Conservation (phyloP, 805 yeast species). For the Hanseniaspora osmophila region DNA sequence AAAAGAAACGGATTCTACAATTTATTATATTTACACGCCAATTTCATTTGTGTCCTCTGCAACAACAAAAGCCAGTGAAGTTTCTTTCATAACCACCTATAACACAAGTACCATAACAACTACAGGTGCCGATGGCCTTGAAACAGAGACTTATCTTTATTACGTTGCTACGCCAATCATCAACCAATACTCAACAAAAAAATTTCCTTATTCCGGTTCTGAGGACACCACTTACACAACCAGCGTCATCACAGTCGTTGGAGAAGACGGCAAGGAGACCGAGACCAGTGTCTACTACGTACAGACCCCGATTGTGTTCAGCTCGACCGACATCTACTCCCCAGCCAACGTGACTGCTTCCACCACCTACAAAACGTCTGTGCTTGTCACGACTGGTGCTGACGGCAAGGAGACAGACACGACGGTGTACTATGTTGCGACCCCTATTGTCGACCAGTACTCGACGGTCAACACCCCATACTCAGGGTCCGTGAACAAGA, state of each 20-base stretch:
- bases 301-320: conserved; percentile 8
- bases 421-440: conserved; percentile 6
- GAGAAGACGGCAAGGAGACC: conserved; percentile 6
- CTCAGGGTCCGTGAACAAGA: background rate
- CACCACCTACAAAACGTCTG: conserved; percentile 5
- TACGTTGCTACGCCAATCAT: conserved; percentile 6
- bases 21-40: too few relatives aligned
- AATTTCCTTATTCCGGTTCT: conserved; percentile 8
- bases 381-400: conserved; percentile 3
- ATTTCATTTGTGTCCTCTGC: too few relatives aligned
- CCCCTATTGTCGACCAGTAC: conserved; percentile 1
- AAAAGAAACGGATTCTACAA: too few relatives aligned
- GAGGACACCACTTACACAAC: conserved; percentile 7
- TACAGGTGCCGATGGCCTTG: too few relatives aligned
- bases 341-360: background rate
- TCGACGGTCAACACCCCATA: background rate
- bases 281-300: conserved; percentile 8
- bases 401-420: conserved; percentile 7
- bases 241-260: conserved; percentile 4
- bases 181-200: conserved; percentile 1
- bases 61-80: too few relatives aligned
- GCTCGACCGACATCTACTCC: conserved; percentile 4
- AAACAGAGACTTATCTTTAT: too few relatives aligned
- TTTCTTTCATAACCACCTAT: too few relatives aligned
- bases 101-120: too few relatives aligned